Conservation (phyloP, 2,329 filamentous ascomycete species). For the Botrytis squamosa region DNA sequence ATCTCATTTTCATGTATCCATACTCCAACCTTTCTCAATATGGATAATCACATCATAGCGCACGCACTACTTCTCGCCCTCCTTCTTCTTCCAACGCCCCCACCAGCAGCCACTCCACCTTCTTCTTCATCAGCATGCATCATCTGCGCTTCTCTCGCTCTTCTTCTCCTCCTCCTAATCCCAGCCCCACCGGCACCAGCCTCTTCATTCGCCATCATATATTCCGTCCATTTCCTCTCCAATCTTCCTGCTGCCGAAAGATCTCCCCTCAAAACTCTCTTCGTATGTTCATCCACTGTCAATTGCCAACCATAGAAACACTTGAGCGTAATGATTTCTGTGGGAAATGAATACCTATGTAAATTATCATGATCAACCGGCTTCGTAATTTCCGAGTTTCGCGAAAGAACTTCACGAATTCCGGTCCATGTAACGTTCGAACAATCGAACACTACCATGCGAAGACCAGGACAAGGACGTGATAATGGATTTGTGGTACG, state of each 20-base stretch:
- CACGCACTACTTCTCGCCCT: slow-evolving; percentile 65
- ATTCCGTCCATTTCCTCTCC: slow-evolving; percentile 88
- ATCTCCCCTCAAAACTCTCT: slow-evolving; percentile 77
- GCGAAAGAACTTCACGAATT: slow-evolving; percentile 78
- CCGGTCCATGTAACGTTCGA: slow-evolving; percentile 91
- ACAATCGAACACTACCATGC: slow-evolving; percentile 86
- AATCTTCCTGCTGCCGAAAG: slow-evolving; percentile 71
- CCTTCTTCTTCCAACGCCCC: slow-evolving; percentile 47
- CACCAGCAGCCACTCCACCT: slow-evolving; percentile 51
- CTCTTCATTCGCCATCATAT: slow-evolving; percentile 90
- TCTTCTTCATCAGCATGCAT: slow-evolving; percentile 81
- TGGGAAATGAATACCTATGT: slow-evolving; percentile 53
- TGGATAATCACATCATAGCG: slow-evolving; percentile 57
- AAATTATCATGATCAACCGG: slow-evolving; percentile 36
- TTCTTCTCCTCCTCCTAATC: slow-evolving; percentile 66
- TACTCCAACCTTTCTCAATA: slow-evolving; percentile 7
- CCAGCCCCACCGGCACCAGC: slow-evolving; percentile 67
- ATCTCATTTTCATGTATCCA: background rate
- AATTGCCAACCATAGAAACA: slow-evolving; percentile 96
- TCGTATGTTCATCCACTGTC: slow-evolving; percentile 90
- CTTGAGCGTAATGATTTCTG: slow-evolving; percentile 81
- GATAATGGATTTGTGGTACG: slow-evolving; percentile 34
- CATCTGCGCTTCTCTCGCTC: slow-evolving; percentile 78
- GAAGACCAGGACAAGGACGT: slow-evolving; percentile 53
- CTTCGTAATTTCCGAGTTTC: slow-evolving; percentile 73